Evolutionary conservation across 345 rosid species (phyloP), one percentile per base, ranked within the genome.

Genomic region (Pugionium dolabratum): DNA sequence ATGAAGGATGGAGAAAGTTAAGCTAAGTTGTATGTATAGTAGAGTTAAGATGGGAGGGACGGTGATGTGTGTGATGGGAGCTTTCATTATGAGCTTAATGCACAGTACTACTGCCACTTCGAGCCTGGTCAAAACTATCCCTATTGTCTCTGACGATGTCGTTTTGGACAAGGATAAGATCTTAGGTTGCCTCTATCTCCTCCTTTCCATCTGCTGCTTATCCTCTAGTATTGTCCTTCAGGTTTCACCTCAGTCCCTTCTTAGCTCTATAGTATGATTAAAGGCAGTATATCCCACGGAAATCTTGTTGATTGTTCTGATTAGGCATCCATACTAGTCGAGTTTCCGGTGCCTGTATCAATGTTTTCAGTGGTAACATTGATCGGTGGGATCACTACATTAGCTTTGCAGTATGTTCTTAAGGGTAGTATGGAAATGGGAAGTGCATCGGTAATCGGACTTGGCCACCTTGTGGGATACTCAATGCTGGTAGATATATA

Each of bases 301-400:
- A 33, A 33, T 59, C 26, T 30, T 28, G 26, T 49, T 0, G 56
- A 57, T 55, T 4, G 18, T 66, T 27, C 29, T 29, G 1, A 58
- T 10, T 69, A 95, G 99, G 97, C 95, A 5, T 35, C 80, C 1
- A 68, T 91, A 63, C 73, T 95, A 81, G 79, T 71, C 1, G 86
- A 86, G 61, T 91, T 95, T 75, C 96, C 95, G 0, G 99, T 94
- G 7, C 99, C 99, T 0, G 61, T 87, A 55, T 89, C 98, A 0
- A 49, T 91, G 72, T 82, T 81, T 51, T 88, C 88, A 2, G 60
- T 86, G 47, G 82, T 87, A 35, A 82, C 87, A 11, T 77, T 89
- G 54, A 76, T 91, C 3, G 99, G 98, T 7, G 83, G 82, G 56
- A 26, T 83, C 61, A 72, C 75, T 30, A 84, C 89, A 10, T 66